Conservation (phyloP, 2,329 filamentous ascomycete species). For the Clarireedia monteithiana region DNA sequence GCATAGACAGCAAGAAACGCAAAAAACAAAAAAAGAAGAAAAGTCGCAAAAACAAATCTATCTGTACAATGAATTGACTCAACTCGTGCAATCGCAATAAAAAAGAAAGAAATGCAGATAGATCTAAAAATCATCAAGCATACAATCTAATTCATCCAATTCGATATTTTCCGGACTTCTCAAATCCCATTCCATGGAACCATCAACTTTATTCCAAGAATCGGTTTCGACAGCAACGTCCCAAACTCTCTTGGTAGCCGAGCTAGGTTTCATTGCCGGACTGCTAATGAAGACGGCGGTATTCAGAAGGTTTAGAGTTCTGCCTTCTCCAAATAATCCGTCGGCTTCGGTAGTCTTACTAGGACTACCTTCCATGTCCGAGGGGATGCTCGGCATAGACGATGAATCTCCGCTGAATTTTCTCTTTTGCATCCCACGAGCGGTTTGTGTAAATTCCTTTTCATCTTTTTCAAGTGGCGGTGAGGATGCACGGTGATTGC, state of each 20-base stretch:
- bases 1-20: no score
- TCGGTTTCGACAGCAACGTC: constrained; percentile 28
- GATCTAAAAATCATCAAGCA: constrained; percentile 58
- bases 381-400: constrained; percentile 43
- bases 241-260: constrained; percentile 39
- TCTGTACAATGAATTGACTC: no score
- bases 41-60: no score
- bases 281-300: constrained; percentile 35
- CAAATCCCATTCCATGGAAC: constrained; percentile 49
- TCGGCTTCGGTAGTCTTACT: constrained; percentile 23
- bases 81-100: no score
- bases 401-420: constrained; percentile 44
- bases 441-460: constrained; percentile 93
- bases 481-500: constrained; percentile 67
- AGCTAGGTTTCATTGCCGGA: constrained; percentile 44
- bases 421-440: constrained; percentile 64
- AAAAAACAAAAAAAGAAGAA: no score
- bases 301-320: constrained; percentile 20
- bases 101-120: no score
- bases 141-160: constrained; percentile 83
- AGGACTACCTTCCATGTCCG: constrained; percentile 24
- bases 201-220: constrained; percentile 22
- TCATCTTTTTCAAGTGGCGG: constrained; percentile 91
- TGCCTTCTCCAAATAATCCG: constrained; percentile 27
- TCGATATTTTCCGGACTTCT: constrained; percentile 81